Conservation (phyloP, 306 rosid species). For the Cicer bijugum region DNA sequence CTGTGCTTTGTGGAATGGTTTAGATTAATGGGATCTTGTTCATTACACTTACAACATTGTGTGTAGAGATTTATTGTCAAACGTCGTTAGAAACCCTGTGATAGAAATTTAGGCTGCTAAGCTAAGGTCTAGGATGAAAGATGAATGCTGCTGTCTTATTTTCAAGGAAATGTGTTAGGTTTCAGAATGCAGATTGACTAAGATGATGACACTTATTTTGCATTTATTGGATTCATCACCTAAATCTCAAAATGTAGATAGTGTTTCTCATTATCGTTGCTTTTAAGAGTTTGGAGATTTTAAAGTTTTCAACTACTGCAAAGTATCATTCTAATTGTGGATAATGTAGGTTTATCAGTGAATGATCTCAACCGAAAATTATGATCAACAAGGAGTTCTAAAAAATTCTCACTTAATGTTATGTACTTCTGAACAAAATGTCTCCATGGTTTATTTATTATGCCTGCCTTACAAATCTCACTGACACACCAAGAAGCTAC, state of each 20-base stretch:
- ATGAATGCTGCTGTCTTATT: slow-evolving; percentile 23
- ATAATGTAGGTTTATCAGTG: background rate
- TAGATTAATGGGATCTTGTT: slow-evolving; percentile 30
- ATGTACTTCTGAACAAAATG: slow-evolving; percentile 15
- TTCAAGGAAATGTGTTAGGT: slow-evolving; percentile 37
- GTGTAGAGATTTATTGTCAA: slow-evolving; percentile 15
- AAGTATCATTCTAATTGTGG: slow-evolving; percentile 28
- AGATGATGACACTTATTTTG: slow-evolving; percentile 13
- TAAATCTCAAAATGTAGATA: slow-evolving; percentile 39
- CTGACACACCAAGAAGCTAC: slow-evolving; percentile 13
- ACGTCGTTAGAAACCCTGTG: slow-evolving; percentile 17
- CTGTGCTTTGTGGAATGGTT: slow-evolving; percentile 33
- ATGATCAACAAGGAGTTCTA: background rate
- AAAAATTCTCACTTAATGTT: slow-evolving; percentile 17
- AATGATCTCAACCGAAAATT: slow-evolving; percentile 6
- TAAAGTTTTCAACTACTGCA: slow-evolving; percentile 10
- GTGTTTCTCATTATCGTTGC: slow-evolving; percentile 36
- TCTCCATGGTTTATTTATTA: slow-evolving; percentile 32
- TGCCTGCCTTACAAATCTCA: slow-evolving; percentile 4
- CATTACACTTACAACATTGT: slow-evolving; percentile 29
- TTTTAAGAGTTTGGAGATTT: slow-evolving; percentile 17
- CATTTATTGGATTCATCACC: slow-evolving; percentile 16
- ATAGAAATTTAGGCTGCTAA: slow-evolving; percentile 41
- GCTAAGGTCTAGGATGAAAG: slow-evolving; percentile 35
- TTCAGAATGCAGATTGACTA: slow-evolving; percentile 15